Base-by-base conservation (phyloP, 768 basidiomycete species). In the Mycena galericulata region DNA sequence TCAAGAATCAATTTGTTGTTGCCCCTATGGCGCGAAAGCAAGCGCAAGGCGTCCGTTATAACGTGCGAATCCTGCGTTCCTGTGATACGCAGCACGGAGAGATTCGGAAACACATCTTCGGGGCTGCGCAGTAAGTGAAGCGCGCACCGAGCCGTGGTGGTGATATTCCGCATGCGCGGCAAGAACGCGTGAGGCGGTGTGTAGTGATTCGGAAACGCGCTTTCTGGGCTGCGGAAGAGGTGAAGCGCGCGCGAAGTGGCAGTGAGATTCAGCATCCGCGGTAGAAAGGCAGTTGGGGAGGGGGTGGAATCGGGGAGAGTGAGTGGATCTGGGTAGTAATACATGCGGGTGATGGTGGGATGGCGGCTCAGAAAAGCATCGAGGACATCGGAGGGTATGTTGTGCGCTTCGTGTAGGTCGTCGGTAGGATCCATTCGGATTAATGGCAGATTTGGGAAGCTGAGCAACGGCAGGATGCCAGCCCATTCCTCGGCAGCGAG, bases 351-450 rank as follows among this genome's bases (percentile, higher is more conserved):
- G 9, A 71, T 51, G 26, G 26, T 34, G 24, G 49, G 50, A 47
- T 67, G 65, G 41, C 69, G 69, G 41, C 15, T 26, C 18, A 71
- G 45, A 27, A 71, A 71, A 4, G 69, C 69, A 36, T 71, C 69
- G 32, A 71, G 65, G 22, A 67, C 61, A 4, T 2, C 40, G 17
- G 57, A 59, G 22, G 65, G 65, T 18, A 70, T 54, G n/a, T 43
- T 62, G 8, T 54, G 38, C 45, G 24, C 5, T 8, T 3, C 27
- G 32, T 20, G 5, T 17, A 26, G 15, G 22, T 38, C 46, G 27
- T 26, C 4, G 15, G 36, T 32, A 10, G 24, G 54, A 17, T 67
- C 65, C 65, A 67, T 64, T 12, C 69, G 46, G 20, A 71, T 18
- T 11, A 47, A n/a, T 3, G 69, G 65, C 8, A 71, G 30, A 17